phyloP scores from a whole-genome alignment of 345 rosid genomes.

The Syzygium jambos region DNA sequence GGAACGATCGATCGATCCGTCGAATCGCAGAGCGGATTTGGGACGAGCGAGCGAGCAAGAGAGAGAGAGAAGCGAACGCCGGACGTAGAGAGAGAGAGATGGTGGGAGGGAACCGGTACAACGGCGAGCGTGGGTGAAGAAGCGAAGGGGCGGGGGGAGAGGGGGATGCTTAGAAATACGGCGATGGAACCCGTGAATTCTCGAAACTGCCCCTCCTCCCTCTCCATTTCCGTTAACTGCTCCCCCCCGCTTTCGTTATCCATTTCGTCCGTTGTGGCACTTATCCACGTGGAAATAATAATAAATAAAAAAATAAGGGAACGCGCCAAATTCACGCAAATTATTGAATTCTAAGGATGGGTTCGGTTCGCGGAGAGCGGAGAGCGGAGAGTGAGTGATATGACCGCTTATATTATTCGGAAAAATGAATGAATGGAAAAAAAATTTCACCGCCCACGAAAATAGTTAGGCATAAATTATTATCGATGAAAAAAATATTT shows the following conservation, averaged over 20 bases:
- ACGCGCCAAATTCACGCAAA: neutral
- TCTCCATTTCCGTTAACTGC: neutral
- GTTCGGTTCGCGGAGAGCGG: too few relatives aligned
- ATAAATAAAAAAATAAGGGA: too few relatives aligned
- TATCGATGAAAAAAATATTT: too few relatives aligned
- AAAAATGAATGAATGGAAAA: too few relatives aligned
- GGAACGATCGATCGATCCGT: neutral
- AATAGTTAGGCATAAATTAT: too few relatives aligned
- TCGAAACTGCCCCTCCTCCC: neutral
- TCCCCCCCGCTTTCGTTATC: rapidly evolving
- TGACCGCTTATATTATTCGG: too few relatives aligned
- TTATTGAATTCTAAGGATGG: rapidly evolving
- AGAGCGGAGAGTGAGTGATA: too few relatives aligned
- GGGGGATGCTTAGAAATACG: neutral
- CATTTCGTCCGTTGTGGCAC: neutral
- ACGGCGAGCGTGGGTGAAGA: neutral
- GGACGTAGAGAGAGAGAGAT: neutral
- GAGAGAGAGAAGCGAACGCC: neutral
- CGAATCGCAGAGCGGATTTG: neutral
- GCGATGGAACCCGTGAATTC: neutral
- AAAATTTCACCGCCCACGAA: too few relatives aligned
- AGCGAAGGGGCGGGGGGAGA: neutral
- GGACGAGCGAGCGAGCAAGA: neutral
- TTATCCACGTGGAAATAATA: neutral
- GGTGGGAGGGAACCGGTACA: rapidly evolving